Conservation (phyloP, 768 basidiomycete species). For the Naganishia vaughanmartiniae region DNA sequence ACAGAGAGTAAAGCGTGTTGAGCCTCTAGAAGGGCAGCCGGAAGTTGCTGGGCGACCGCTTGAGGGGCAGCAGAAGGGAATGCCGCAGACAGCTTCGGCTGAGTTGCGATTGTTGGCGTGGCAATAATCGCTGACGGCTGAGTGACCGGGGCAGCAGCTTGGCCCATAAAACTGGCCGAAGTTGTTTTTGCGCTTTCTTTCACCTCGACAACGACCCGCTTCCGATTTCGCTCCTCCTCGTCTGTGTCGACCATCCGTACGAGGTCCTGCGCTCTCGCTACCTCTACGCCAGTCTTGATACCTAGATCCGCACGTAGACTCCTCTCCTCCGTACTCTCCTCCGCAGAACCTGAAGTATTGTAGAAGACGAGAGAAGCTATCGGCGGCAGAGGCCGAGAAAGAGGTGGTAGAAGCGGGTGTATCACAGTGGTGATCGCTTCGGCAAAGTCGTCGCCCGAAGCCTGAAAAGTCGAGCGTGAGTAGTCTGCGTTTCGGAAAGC, state of each 20-base stretch:
- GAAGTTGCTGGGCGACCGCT: not conserved
- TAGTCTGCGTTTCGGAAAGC: not conserved
- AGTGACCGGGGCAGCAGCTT: not conserved
- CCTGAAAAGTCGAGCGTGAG: not conserved
- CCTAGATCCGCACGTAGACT: conserved; percentile 39
- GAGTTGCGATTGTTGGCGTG: not conserved
- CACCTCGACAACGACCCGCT: not conserved
- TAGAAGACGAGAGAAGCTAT: conserved; percentile 43
- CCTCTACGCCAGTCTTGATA: conserved; percentile 1
- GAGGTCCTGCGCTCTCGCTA: not conserved
- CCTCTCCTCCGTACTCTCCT: conserved; percentile 39
- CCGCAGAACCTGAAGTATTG: conserved; percentile 30
- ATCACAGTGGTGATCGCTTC: conserved; percentile 32
- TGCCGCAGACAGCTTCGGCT: not conserved
- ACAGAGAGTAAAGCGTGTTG: conserved; percentile 13
- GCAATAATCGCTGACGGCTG: not conserved
- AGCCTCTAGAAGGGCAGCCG: not conserved
- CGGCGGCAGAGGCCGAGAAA: conserved; percentile 43
- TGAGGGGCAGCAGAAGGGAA: not conserved
- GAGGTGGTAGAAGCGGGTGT: conserved; percentile 45
- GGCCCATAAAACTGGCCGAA: conserved; percentile 9
- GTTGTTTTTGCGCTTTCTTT: not conserved
- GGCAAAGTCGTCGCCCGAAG: not conserved
- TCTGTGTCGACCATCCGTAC: not conserved
- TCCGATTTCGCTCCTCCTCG: conserved; percentile 12